Evolutionary conservation across 2,329 filamentous ascomycete species (phyloP).

Genomic region (Zasmidium angulare): DNA sequence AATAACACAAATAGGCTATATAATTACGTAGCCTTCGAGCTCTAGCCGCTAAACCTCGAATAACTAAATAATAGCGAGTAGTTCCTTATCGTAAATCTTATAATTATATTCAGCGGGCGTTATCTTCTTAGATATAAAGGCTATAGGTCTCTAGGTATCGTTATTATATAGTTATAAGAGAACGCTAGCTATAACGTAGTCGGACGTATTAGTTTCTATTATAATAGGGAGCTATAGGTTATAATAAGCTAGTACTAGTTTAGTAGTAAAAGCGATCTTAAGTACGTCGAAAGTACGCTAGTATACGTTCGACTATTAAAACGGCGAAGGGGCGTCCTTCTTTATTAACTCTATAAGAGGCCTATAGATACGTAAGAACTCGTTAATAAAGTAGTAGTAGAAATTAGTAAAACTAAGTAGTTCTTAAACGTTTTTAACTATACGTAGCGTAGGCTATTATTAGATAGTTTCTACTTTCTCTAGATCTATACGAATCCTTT

Average conservation of each 20-base stretch:
- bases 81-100: too few species aligned
- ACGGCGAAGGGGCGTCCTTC: not conserved
- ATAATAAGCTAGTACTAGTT: not conserved
- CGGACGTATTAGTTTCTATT: not conserved
- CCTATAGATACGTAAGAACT: conserved; percentile 13
- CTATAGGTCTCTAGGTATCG: not conserved
- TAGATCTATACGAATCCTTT: not conserved
- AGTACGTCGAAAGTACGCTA: not conserved
- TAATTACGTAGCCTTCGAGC: not conserved
- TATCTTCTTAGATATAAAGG: not conserved
- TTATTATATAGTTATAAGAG: not conserved
- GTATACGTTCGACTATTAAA: not conserved
- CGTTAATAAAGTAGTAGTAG: conserved; percentile 14
- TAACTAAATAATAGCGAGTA: not conserved
- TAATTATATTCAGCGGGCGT: not conserved
- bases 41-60: conserved; percentile 2
- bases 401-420: too few species aligned
- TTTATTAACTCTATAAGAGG: not conserved
- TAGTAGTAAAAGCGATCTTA: not conserved
- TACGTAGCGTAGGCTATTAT: not conserved
- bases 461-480: not conserved
- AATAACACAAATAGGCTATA: not conserved
- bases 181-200: not conserved
- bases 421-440: not conserved
- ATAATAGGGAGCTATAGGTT: not conserved